A percentile compares a stretch with the other conserved stretches of the same genome.
phyloP scores from a whole-genome alignment of 164 flowering plant species.

The Aristolochia fimbriata region DNA sequence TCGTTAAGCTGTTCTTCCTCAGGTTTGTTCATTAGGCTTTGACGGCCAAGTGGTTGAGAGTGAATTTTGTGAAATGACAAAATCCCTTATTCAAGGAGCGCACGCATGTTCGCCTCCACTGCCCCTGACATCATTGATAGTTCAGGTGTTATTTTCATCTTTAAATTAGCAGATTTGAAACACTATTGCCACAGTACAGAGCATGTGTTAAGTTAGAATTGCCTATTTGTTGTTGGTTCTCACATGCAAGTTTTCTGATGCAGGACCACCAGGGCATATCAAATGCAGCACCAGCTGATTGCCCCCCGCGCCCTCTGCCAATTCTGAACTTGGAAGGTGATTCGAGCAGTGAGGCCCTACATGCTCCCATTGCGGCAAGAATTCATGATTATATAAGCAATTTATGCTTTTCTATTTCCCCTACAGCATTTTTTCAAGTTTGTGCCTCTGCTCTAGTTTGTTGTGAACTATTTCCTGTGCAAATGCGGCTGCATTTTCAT shows the following conservation, averaged over 20 bases:
- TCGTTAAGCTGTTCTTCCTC: constrained; percentile 1
- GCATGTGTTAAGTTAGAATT: background rate
- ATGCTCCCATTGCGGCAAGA: constrained; percentile 34
- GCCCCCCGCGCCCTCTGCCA: constrained; percentile 48
- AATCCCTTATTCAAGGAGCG: constrained; percentile 53
- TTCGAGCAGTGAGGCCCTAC: constrained; percentile 10
- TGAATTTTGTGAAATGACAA: constrained; percentile 57
- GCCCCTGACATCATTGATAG: constrained; percentile 65
- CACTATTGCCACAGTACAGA: no score
- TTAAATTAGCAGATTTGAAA: background rate
- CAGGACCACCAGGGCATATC: constrained; percentile 96
- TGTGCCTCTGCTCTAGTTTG: constrained; percentile 7
- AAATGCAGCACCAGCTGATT: constrained; percentile 88
- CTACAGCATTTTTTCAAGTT: constrained; percentile 96
- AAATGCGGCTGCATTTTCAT: constrained; percentile 1
- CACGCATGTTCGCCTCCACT: constrained; percentile 41
- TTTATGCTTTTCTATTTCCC: constrained; percentile 75
- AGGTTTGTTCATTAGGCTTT: constrained; percentile 56
- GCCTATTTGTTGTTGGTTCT: background rate
- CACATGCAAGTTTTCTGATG: constrained; percentile 9
- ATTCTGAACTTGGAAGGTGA: constrained; percentile 30
- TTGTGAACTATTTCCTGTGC: background rate
- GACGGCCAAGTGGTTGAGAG: constrained; percentile 37
- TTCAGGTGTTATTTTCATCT: constrained; percentile 49
- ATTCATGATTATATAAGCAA: constrained; percentile 76